Evolutionary conservation across 1,284 basidiomycete genomes (phyloP).

Genomic region (Puccinia horiana): DNA sequence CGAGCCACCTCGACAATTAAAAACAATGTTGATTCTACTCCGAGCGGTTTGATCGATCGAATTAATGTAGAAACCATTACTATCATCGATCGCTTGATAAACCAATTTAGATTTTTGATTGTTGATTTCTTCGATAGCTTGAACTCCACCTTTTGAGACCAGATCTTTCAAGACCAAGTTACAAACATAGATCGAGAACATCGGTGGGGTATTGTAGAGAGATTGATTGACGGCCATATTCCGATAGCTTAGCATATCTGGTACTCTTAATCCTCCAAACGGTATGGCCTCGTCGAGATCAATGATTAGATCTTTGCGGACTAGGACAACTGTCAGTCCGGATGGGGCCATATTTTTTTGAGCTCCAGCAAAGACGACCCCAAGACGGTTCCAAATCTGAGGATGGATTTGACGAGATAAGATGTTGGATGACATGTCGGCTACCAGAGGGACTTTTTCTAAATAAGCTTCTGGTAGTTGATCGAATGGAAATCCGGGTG

Average conservation of each 20-base stretch:
- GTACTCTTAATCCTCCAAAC: slow-evolving; percentile 71
- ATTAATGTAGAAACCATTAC: slow-evolving; percentile 62
- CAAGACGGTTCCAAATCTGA: slow-evolving; percentile 69
- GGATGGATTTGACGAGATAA: slow-evolving; percentile 86
- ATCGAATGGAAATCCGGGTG: slow-evolving; percentile 82
- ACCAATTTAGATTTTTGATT: slow-evolving; percentile 72
- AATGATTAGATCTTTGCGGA: slow-evolving; percentile 85
- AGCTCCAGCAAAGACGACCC: slow-evolving; percentile 94
- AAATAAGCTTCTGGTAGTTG: slow-evolving; percentile 66
- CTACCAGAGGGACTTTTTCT: slow-evolving; percentile 74
- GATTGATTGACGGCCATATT: slow-evolving; percentile 75
- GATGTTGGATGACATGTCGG: slow-evolving; percentile 95
- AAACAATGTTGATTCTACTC: slow-evolving; percentile 93
- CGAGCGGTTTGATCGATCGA: slow-evolving; percentile 63
- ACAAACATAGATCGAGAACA: slow-evolving; percentile 87
- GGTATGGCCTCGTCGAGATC: slow-evolving; percentile 77
- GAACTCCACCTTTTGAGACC: slow-evolving; percentile 67
- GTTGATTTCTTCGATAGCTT: slow-evolving; percentile 71
- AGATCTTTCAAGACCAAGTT: slow-evolving; percentile 81
- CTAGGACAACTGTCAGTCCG: slow-evolving; percentile 88
- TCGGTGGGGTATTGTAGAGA: slow-evolving; percentile 93
- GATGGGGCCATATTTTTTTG: slow-evolving; percentile 98
- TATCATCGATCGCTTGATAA: slow-evolving; percentile 69
- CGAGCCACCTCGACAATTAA: slow-evolving; percentile 70
- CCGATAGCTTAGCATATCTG: slow-evolving; percentile 81